Evolutionary conservation across 441 rosid genomes (phyloP).

Genomic region (Brassica hybrid): DNA sequence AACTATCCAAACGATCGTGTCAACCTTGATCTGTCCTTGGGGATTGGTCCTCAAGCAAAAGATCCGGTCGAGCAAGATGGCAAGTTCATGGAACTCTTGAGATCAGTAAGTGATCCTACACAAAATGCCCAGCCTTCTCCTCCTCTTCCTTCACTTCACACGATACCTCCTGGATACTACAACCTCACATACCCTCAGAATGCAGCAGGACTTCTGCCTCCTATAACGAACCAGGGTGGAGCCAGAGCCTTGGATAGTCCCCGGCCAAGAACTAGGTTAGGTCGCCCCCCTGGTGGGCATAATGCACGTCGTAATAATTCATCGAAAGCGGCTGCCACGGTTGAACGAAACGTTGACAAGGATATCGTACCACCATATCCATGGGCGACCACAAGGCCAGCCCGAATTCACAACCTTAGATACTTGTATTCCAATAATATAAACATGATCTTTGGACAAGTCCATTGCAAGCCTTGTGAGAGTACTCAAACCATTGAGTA

Average conservation of each 20-base stretch:
- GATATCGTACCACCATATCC: conserved; percentile 52
- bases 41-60: conserved; percentile 11
- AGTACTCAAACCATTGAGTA: conserved; percentile 46
- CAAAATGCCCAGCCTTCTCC: conserved; percentile 8
- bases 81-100: conserved; percentile 12
- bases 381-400: conserved; percentile 68
- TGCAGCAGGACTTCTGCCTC: conserved; percentile 4
- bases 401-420: conserved; percentile 46
- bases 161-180: not conserved
- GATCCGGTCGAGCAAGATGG: not conserved
- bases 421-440: conserved; percentile 43
- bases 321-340: conserved; percentile 6
- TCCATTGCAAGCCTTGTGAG: conserved; percentile 70
- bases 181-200: not conserved
- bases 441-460: conserved; percentile 47
- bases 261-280: conserved; percentile 8
- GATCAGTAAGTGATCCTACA: conserved; percentile 4
- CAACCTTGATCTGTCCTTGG: conserved; percentile 22
- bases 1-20: not conserved
- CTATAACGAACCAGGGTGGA: conserved; percentile 2
- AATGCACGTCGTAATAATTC: conserved; percentile 43
- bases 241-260: not conserved
- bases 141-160: not conserved
- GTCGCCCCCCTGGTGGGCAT: conserved; percentile 37
- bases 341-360: conserved; percentile 13